phyloP scores from a whole-genome alignment of 768 basidiomycete genomes.

The Pleurotus citrinopileatus region DNA sequence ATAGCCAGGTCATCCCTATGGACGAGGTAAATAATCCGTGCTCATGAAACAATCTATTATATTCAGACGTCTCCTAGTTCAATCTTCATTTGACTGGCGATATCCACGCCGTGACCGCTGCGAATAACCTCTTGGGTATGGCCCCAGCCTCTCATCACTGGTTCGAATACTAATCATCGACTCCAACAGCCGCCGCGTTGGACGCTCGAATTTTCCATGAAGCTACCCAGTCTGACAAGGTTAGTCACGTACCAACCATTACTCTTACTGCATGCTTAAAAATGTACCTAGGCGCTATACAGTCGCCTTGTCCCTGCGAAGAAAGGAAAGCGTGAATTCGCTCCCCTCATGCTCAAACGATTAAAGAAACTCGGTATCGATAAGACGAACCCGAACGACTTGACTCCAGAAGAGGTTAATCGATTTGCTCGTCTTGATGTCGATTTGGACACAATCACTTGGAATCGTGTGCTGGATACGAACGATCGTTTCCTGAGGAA shows the following conservation, averaged over 20 bases:
- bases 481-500: conserved; percentile 97
- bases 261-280: neutral
- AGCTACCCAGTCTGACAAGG: conserved; percentile 92
- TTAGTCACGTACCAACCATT: neutral
- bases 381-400: conserved; percentile 89
- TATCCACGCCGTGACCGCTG: conserved; percentile 96
- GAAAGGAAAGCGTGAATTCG: conserved; percentile 94
- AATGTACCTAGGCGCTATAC: conserved; percentile 62
- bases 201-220: conserved; percentile 99
- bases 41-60: no score
- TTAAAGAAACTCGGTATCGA: conserved; percentile 92
- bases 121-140: conserved; percentile 91
- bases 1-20: conserved; percentile 99
- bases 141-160: neutral
- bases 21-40: conserved; percentile 89
- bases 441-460: conserved; percentile 88
- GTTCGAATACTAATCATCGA: neutral
- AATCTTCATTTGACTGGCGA: conserved; percentile 96
- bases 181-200: conserved; percentile 79
- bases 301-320: conserved; percentile 87
- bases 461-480: conserved; percentile 96
- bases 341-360: conserved; percentile 94
- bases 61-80: conserved; percentile 49
- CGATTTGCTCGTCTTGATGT: conserved; percentile 91
- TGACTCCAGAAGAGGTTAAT: conserved; percentile 90